Percentiles rank a stretch among this genome's conserved stretches.
Conservation (phyloP, 192 early-diverging fungal genomes). For the Coemansia sp. region DNA sequence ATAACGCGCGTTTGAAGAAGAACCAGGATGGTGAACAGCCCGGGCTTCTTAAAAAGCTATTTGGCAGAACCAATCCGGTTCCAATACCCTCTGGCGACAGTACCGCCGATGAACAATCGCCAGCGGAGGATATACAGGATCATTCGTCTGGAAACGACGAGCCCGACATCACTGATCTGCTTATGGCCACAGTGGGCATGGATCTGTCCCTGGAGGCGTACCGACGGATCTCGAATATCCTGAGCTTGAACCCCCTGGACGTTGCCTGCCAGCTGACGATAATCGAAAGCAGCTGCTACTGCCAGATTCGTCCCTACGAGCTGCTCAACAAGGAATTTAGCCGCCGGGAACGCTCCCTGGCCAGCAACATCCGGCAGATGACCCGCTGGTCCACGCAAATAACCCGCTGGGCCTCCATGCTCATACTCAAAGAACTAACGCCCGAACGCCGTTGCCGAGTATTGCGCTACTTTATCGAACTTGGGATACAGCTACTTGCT, state of each 20-base stretch:
- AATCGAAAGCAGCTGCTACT: constrained; percentile 69
- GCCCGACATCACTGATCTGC: constrained; percentile 50
- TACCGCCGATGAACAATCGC: not conserved
- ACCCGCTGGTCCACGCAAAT: constrained; percentile 71
- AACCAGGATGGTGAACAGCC: not conserved
- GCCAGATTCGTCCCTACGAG: constrained; percentile 71
- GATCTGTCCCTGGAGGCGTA: constrained; percentile 59
- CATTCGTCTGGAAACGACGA: constrained; percentile 11
- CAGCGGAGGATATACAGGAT: not conserved
- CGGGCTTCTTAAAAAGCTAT: not conserved
- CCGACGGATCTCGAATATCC: constrained; percentile 60
- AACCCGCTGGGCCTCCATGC: constrained; percentile 75
- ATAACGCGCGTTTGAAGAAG: not conserved
- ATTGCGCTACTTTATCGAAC: constrained; percentile 80
- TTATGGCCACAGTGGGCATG: constrained; percentile 53
- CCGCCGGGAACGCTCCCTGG: constrained; percentile 54
- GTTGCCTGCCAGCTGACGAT: constrained; percentile 85
- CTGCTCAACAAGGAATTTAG: constrained; percentile 68
- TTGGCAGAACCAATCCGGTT: not conserved
- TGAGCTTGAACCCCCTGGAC: constrained; percentile 78
- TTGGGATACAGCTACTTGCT: constrained; percentile 61
- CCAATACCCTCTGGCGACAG: not conserved
- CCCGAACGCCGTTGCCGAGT: constrained; percentile 65
- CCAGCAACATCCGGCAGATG: constrained; percentile 74
- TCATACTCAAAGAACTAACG: constrained; percentile 73